Base-by-base conservation (phyloP, 768 basidiomycete genomes). In the Pulveroboletus sp. region DNA sequence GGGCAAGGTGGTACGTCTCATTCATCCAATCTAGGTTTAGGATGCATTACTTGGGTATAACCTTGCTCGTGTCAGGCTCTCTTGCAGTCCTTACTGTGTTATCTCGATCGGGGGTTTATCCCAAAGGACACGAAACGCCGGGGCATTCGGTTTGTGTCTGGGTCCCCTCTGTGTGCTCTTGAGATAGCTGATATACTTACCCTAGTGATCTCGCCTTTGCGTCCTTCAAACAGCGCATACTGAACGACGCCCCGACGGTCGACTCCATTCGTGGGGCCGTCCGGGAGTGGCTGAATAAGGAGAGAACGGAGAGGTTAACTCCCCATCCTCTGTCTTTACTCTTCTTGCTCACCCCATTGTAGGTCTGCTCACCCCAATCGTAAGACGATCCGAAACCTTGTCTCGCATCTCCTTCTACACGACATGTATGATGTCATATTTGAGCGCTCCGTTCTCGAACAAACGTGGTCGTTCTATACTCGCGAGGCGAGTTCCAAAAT, bases 101-200 rank as follows among this genome's bases (percentile, higher is more conserved):
- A 84, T 62, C 67, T 92, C 44, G 88, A 93, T 60, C 80, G 85
- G 59, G 73, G 75, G 0, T 89, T 83, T 55, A 73, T 88, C 9
- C 58, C 64, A 0, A 68, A 70, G 36, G 66, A 74, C 30, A 67
- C 70, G 26, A 65, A 69, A 11, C 48, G 72, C 12, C 57, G 59
- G 8, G 68, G 64, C 12, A 76, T 84, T 40, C 74, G 67, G 86
- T 85, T 55, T 18, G 73, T 45, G 24, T 31, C 3, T 24, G 5
- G 26, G 37, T 48, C 14, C 7, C 11, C 15, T 33, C 21, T 24
- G 11, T 14, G 39, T 26, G 14, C 30, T 18, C 27, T 10, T 7
- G 10, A 6, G 15, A 21, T 32, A n/a, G 10, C 47, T 43, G 31
- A 47, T 27, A 50, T 50, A 17, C 24, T 37, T 6, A 30, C 14